A percentile compares a stretch with the other conserved stretches of the same genome.
phyloP scores from a whole-genome alignment of 352 stramenopile species.

The Phytopythium mirpurense region DNA sequence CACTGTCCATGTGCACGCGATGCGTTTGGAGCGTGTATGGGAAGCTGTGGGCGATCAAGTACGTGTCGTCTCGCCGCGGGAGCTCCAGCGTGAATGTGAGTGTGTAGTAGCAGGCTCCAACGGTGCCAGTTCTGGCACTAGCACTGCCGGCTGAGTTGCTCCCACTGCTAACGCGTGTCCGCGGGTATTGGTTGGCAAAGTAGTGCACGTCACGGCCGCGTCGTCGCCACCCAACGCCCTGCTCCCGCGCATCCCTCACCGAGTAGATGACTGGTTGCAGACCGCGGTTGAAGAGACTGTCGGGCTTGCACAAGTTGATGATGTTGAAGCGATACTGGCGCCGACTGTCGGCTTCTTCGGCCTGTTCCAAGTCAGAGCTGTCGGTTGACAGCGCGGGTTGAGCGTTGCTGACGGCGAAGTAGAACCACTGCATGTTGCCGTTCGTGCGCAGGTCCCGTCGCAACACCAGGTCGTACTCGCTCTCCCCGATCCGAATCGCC shows the following conservation, averaged over 20 bases:
- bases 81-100: slow-evolving; percentile 88
- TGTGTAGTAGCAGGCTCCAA: slow-evolving; percentile 58
- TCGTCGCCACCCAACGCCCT: slow-evolving; percentile 67
- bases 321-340: slow-evolving; percentile 88
- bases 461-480: slow-evolving; percentile 90
- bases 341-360: slow-evolving; percentile 1
- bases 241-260: slow-evolving; percentile 42
- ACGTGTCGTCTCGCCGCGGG: slow-evolving; percentile 70
- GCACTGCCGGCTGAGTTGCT: slow-evolving; percentile 3
- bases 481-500: slow-evolving; percentile 73
- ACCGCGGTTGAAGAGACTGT: slow-evolving; percentile 89
- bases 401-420: slow-evolving; percentile 89
- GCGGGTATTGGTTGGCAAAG: slow-evolving; percentile 60
- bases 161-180: slow-evolving; percentile 7
- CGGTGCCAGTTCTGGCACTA: not conserved
- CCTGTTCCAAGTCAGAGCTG: too few species aligned
- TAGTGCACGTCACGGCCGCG: slow-evolving; percentile 85
- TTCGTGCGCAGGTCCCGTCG: slow-evolving; percentile 81
- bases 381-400: not conserved
- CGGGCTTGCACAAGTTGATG: slow-evolving; percentile 90
- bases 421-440: slow-evolving; percentile 92
- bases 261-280: slow-evolving; percentile 91
- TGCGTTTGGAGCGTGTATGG: slow-evolving; percentile 90
- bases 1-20: slow-evolving; percentile 41
- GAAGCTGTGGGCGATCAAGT: slow-evolving; percentile 88